Conservation (phyloP, 1,284 basidiomycete species). For the Austroboletus olivaceoglutinosus region DNA sequence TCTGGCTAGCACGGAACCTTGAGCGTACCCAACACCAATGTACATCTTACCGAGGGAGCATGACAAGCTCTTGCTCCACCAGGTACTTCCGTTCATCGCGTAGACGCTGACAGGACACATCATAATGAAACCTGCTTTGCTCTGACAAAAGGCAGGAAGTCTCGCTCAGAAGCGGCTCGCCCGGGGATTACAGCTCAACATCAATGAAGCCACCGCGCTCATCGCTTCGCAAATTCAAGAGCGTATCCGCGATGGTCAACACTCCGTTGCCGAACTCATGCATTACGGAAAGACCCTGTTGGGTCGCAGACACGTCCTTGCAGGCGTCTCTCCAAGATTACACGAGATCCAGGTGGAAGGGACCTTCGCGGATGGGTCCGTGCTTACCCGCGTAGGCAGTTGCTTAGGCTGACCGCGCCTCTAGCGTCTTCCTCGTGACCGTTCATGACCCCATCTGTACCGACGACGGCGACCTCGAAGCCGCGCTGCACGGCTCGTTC, state of each 20-base stretch:
- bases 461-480: constrained; percentile 71
- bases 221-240: constrained; percentile 93
- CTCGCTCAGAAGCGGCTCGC: constrained; percentile 95
- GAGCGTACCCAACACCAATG: constrained; percentile 31
- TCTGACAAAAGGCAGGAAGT: constrained; percentile 59
- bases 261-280: constrained; percentile 90
- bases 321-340: constrained; percentile 63
- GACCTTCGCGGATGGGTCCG: constrained; percentile 81
- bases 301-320: constrained; percentile 88
- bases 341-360: constrained; percentile 92
- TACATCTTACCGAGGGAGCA: constrained; percentile 50
- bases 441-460: constrained; percentile 93
- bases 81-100: constrained; percentile 34
- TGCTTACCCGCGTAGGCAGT: constrained; percentile 1
- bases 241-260: constrained; percentile 89
- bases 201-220: constrained; percentile 85
- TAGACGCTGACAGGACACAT: neutral
- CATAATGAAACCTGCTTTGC: neutral
- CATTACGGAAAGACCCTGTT: constrained; percentile 87
- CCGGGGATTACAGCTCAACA: constrained; percentile 83
- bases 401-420: neutral
- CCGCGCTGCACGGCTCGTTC: constrained; percentile 92
- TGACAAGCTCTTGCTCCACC: constrained; percentile 52
- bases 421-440: constrained; percentile 86
- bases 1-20: neutral